phyloP scores from a whole-genome alignment of 1,139 yeast genomes.

The Suhomyces yuchorum region DNA sequence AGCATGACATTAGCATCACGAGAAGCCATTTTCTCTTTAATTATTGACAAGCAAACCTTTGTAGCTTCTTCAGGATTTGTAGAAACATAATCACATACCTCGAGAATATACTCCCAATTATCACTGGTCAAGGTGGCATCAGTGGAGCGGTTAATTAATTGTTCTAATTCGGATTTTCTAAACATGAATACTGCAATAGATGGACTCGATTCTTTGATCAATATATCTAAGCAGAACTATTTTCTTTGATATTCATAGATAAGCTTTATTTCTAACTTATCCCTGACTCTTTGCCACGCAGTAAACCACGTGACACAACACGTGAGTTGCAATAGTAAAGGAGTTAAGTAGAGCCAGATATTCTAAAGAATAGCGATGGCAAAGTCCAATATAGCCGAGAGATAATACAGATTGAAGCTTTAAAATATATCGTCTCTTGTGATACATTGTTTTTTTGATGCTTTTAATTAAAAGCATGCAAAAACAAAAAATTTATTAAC shows the following conservation, averaged over 20 bases:
- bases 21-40: constrained; percentile 56
- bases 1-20: constrained; percentile 82
- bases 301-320: neutral
- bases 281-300: neutral
- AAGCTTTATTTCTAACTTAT: too few relatives aligned
- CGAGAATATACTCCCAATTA: constrained; percentile 82
- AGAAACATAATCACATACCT: constrained; percentile 79
- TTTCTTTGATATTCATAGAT: neutral
- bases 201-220: neutral
- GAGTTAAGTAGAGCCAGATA: too few relatives aligned
- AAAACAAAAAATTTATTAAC: too few relatives aligned
- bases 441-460: too few relatives aligned
- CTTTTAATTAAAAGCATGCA: too few relatives aligned
- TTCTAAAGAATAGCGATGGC: too few relatives aligned
- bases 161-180: constrained; percentile 18
- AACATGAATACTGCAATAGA: constrained; percentile 6
- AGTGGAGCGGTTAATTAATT: constrained; percentile 64
- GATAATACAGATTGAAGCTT: too few relatives aligned
- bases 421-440: too few relatives aligned
- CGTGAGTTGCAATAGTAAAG: too few relatives aligned
- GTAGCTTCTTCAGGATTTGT: constrained; percentile 68
- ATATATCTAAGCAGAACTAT: neutral
- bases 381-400: too few relatives aligned
- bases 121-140: constrained; percentile 79
- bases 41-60: constrained; percentile 50